Conservation (phyloP, 139 green algal species). For the Chlamydomonas schloesseri region DNA sequence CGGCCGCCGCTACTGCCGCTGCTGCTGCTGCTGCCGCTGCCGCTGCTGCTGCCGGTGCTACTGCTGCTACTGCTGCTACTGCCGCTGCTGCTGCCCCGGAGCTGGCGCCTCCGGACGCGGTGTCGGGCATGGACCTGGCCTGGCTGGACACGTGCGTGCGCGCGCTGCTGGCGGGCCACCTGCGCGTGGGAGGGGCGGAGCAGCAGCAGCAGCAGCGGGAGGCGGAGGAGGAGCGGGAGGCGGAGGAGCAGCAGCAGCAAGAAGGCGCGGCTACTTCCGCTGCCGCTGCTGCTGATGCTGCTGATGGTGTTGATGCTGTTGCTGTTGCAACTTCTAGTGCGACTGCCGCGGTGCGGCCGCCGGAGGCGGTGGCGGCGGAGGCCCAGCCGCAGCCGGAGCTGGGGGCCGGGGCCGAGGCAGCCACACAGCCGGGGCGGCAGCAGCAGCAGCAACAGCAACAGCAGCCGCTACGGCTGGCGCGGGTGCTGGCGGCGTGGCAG, state of each 20-base stretch:
- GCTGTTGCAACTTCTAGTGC: no score
- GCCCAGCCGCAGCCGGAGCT: no score
- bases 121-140: not conserved
- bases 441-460: not conserved
- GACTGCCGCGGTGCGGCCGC: no score
- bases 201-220: conserved; percentile 3
- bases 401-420: no score
- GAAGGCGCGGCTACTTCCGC: no score
- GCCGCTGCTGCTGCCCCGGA: not conserved
- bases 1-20: not conserved
- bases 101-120: not conserved
- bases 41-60: not conserved
- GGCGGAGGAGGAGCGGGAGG: not conserved
- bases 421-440: not conserved
- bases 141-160: conserved; percentile 2
- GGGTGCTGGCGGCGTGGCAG: conserved; percentile 5
- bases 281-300: no score
- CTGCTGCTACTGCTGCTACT: not conserved
- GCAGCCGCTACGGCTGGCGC: not conserved
- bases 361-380: no score
- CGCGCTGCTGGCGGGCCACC: not conserved
- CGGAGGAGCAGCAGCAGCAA: no score
- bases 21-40: not conserved
- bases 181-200: not conserved
- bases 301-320: no score